Percentiles rank a stretch among this genome's conserved stretches.
phyloP scores from a whole-genome alignment of 257 asterid species.

The Gynochthodes officinalis region DNA sequence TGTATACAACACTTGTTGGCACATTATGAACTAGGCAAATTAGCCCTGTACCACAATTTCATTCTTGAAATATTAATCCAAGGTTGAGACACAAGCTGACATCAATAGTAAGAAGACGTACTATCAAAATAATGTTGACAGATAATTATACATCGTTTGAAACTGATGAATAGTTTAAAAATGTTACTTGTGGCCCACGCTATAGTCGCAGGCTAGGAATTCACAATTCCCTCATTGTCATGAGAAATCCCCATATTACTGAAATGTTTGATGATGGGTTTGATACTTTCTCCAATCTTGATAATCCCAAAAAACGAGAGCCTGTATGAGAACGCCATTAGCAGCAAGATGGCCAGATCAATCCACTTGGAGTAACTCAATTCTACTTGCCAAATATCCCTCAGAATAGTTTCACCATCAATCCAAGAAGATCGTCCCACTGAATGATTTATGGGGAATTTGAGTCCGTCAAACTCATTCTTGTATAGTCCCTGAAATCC shows the following conservation, averaged over 20 bases:
- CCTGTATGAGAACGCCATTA: constrained; percentile 48
- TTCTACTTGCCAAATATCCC: constrained; percentile 49
- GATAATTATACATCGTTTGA: no score
- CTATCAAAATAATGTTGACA: no score
- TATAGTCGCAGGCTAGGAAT: neutral
- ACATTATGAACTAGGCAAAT: no score
- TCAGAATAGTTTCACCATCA: constrained; percentile 50
- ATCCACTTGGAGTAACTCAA: constrained; percentile 56
- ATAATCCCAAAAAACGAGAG: constrained; percentile 33
- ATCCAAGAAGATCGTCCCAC: constrained; percentile 17
- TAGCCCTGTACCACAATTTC: no score
- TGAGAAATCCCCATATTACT: neutral
- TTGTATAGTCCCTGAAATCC: constrained; percentile 63
- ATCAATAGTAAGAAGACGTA: no score
- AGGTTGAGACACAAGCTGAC: no score
- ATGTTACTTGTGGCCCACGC: no score
- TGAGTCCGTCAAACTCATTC: constrained; percentile 51
- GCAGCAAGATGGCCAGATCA: constrained; percentile 46
- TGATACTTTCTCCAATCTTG: constrained; percentile 38
- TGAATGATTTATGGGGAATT: constrained; percentile 2
- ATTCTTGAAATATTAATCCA: no score
- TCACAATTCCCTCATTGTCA: neutral
- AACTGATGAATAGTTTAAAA: no score
- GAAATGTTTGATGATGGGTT: constrained; percentile 19
- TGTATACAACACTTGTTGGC: no score